Evolutionary conservation across 495 filamentous ascomycete genomes (phyloP).

Genomic region (Tuber magnatum): DNA sequence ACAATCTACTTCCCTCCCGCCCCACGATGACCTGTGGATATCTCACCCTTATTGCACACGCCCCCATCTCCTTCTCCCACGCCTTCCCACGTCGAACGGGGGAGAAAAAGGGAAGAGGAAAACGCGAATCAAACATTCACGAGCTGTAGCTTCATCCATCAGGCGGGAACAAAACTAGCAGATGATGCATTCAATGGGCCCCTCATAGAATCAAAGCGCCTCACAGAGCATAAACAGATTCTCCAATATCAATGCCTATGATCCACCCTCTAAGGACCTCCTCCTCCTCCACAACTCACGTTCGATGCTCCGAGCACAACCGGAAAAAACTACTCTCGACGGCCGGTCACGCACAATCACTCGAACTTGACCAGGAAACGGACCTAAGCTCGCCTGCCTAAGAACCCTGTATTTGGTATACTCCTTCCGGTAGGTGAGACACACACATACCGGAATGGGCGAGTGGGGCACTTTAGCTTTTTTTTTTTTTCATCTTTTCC

Average conservation of each 20-base stretch:
- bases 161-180: background rate
- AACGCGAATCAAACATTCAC: background rate
- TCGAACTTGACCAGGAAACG: background rate
- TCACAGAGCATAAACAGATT: background rate
- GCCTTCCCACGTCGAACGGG: background rate
- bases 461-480: background rate
- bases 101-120: background rate
- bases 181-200: background rate
- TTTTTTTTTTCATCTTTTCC: background rate
- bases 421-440: background rate
- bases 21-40: background rate
- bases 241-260: background rate
- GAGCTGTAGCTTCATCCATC: background rate
- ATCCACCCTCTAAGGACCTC: background rate
- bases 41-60: background rate
- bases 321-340: background rate
- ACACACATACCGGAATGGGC: background rate
- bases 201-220: background rate
- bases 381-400: background rate
- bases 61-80: background rate
- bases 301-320: background rate
- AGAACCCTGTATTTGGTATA: background rate
- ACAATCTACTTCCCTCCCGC: background rate
- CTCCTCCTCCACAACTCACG: background rate
- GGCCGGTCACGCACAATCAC: background rate